Evolutionary conservation across 2,329 filamentous ascomycete species (phyloP).

Genomic region (Cucurbitaria berberidis): DNA sequence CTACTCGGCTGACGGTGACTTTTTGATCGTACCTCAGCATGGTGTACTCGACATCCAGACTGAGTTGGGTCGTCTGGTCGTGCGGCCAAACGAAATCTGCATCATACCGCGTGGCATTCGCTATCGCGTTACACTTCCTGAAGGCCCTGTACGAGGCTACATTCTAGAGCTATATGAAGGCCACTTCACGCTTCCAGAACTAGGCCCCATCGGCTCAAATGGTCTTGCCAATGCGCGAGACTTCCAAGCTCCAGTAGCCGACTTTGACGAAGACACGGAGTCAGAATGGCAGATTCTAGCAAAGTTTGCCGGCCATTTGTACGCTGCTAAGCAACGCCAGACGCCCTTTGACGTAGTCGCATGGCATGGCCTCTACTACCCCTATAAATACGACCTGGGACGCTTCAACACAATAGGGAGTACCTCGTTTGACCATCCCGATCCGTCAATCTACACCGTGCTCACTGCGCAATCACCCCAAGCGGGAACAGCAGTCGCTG

Average conservation of each 20-base stretch:
- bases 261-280: conserved; percentile 62
- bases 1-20: conserved; percentile 78
- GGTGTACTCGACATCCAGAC: conserved; percentile 72
- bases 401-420: conserved; percentile 65
- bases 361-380: conserved; percentile 73
- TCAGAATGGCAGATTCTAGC: conserved; percentile 64
- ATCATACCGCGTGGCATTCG: conserved; percentile 71
- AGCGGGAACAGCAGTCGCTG: conserved; percentile 64
- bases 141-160: conserved; percentile 68
- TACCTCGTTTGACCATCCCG: conserved; percentile 68
- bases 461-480: conserved; percentile 65
- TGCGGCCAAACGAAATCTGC: conserved; percentile 71
- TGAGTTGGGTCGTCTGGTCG: conserved; percentile 68
- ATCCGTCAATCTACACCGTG: conserved; percentile 71
- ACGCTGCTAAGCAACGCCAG: conserved; percentile 66
- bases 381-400: conserved; percentile 64
- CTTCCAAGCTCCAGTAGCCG: conserved; percentile 67
- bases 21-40: conserved; percentile 69
- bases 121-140: conserved; percentile 65
- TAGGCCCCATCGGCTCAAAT: conserved; percentile 70
- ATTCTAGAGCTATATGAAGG: conserved; percentile 71
- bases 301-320: conserved; percentile 68
- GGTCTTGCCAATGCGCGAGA: conserved; percentile 70
- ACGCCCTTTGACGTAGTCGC: conserved; percentile 74
- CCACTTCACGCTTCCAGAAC: conserved; percentile 69